These are phyloP conservation scores for Punica granatum DNA, from an alignment of 345 rosid genomes.

Conservation along the genomic window DNA sequence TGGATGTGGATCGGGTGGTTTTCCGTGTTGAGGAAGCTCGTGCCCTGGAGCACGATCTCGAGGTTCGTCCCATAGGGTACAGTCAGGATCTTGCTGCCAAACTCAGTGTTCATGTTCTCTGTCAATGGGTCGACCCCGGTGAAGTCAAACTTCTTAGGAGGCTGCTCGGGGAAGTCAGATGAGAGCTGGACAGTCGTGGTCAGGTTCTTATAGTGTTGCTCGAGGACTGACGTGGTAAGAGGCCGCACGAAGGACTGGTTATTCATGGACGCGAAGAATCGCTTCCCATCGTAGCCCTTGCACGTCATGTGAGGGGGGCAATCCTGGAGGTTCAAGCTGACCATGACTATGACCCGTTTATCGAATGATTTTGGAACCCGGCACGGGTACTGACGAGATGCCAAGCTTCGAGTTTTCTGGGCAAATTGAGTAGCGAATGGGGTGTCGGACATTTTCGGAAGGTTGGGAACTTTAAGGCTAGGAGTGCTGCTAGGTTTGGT, in stretches of 20 bases:
- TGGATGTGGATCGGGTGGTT: conserved; percentile 79
- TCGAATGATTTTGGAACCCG: conserved; percentile 43
- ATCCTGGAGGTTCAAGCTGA: conserved; percentile 49
- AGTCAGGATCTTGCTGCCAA: conserved; percentile 34
- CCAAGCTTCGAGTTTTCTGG: conserved; percentile 31
- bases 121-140: conserved; percentile 34
- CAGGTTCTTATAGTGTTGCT: conserved; percentile 36
- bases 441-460: conserved; percentile 43
- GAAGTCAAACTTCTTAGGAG: conserved; percentile 33
- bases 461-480: conserved; percentile 13
- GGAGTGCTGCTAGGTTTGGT: background rate
- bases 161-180: conserved; percentile 39
- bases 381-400: conserved; percentile 41
- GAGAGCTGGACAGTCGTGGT: conserved; percentile 15
- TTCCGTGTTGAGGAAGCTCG: conserved; percentile 35
- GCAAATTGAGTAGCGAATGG: conserved; percentile 34
- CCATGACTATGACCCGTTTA: conserved; percentile 34
- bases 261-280: conserved; percentile 49
- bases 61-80: conserved; percentile 36
- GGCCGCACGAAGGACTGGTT: conserved; percentile 51
- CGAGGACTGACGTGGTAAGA: conserved; percentile 25
- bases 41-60: conserved; percentile 60
- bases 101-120: conserved; percentile 32
- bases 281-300: conserved; percentile 32
- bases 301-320: conserved; percentile 35